Evolutionary conservation across 2,329 filamentous ascomycete genomes (phyloP).

Genomic region (Daldinia eschscholtzii): DNA sequence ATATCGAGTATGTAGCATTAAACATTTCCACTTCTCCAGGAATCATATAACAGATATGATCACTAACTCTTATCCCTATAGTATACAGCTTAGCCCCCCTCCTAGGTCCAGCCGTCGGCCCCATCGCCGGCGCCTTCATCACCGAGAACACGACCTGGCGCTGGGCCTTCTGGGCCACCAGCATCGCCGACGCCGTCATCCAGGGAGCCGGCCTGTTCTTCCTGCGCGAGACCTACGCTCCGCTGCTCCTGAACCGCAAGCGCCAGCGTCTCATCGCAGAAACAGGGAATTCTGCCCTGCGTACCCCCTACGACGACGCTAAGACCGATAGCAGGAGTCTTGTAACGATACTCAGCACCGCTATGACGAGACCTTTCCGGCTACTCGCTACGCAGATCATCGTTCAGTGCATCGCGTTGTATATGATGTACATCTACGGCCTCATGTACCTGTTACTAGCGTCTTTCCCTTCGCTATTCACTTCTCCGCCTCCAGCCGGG

Average conservation of each 20-base stretch:
- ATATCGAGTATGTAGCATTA: slow-evolving; percentile 57
- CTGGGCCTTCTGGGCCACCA: slow-evolving; percentile 79
- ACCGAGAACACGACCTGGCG: slow-evolving; percentile 75
- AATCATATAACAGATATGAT: not conserved
- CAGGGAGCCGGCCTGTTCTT: slow-evolving; percentile 70
- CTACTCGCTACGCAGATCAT: slow-evolving; percentile 66
- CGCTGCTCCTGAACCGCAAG: slow-evolving; percentile 71
- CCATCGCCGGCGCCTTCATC: slow-evolving; percentile 75
- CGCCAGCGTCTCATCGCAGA: slow-evolving; percentile 67
- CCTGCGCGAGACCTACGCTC: slow-evolving; percentile 75
- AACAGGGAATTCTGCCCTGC: slow-evolving; percentile 64
- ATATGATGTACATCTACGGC: slow-evolving; percentile 68
- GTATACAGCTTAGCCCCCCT: slow-evolving; percentile 73
- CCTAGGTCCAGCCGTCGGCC: slow-evolving; percentile 74
- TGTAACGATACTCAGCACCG: slow-evolving; percentile 54
- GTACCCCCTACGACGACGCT: slow-evolving; percentile 66
- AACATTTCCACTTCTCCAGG: not conserved
- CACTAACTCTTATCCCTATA: not conserved
- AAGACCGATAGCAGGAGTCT: slow-evolving; percentile 45
- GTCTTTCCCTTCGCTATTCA: slow-evolving; percentile 64
- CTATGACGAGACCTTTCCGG: slow-evolving; percentile 63
- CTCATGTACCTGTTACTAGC: slow-evolving; percentile 63
- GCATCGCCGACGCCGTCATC: slow-evolving; percentile 71
- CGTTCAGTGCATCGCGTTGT: slow-evolving; percentile 63
- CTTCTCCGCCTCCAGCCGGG: slow-evolving; percentile 37